Evolutionary conservation across 2,329 filamentous ascomycete genomes (phyloP), one percentile per base, ranked within the genome.

Genomic region (Colletotrichum euphorbiae): DNA sequence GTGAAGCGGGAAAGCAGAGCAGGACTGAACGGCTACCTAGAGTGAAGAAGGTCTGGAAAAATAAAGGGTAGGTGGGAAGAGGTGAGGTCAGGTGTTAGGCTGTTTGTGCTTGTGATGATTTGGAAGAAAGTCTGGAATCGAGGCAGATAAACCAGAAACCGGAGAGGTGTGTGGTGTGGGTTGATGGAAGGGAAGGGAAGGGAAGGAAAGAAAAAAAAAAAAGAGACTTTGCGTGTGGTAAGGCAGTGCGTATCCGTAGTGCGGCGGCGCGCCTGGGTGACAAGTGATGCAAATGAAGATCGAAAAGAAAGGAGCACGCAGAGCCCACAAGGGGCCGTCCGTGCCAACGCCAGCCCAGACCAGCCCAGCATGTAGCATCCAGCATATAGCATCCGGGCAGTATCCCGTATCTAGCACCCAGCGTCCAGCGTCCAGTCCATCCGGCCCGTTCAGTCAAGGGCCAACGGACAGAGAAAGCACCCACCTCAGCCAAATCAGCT

Each of bases 241-340:
- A 38, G 5, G 60, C 36, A 43, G 52, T 59, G 59, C 38, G 28
- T 28, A 28, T 28, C 28, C 7, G 62, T 50, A 46, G n/a, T 52
- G 52, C 55, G 45, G 31, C 40, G 43, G 28, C 19, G 36, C 42
- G 62, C 24, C 17, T 31, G 50, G 43, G 56, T 56, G 58, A 24
- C 38, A 66, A 66, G 63, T 67, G 67, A 69, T 69, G 67, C 63
- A 69, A 69, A 67, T 69, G 62, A 67, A 67, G 67, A 69, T 69
- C 31, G 45, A 64, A 64, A 68, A 68, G 65, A 65, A 68, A 68
- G 66, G 66, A 68, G 65, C 65, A 65, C 61, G 31, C 40, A 60
- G 61, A 65, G 66, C 17, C 66, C 61, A 68, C 66, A 36, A 24
- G 40, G 31, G 55, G 61, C 54, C 58, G 66, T 68, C 66, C 66